Conservation (phyloP, 176 grass and related monocot genomes). For the Typha latifolia region DNA sequence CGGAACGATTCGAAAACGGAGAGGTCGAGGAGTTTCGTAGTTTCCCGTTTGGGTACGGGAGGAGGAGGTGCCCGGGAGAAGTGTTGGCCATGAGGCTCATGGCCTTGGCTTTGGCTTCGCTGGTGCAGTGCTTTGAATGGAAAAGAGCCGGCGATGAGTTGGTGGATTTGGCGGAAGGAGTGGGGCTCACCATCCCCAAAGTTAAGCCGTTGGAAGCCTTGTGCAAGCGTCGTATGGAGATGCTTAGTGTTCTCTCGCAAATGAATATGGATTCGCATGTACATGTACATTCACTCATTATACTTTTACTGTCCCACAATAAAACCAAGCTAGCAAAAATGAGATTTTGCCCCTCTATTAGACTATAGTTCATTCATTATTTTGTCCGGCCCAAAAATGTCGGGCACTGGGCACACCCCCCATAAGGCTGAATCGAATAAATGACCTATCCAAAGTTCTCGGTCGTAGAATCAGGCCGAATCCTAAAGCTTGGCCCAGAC, state of each 20-base stretch:
- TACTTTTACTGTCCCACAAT: no score
- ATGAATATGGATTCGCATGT: no score
- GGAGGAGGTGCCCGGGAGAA: slow-evolving; percentile 43
- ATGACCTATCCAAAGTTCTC: no score
- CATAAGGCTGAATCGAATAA: no score
- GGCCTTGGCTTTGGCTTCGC: slow-evolving; percentile 11
- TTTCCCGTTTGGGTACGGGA: slow-evolving; percentile 49
- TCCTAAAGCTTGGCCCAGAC: no score
- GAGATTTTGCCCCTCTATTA: no score
- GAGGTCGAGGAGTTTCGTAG: not conserved
- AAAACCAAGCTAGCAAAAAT: no score
- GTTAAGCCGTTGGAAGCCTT: slow-evolving; percentile 14
- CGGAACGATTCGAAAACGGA: slow-evolving; percentile 32
- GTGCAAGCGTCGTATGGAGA: not conserved
- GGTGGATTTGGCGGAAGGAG: slow-evolving; percentile 20
- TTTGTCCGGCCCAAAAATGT: no score
- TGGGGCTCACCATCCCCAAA: slow-evolving; percentile 5
- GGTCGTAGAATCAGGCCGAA: no score
- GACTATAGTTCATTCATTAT: no score
- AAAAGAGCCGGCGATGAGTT: slow-evolving; percentile 13
- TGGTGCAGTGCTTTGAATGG: slow-evolving; percentile 39
- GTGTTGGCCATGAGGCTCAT: not conserved
- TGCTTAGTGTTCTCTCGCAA: not conserved
- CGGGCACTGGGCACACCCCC: no score
- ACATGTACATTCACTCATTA: no score